Conservation (phyloP, 83 land plant species). For the Isoetes engelmannii region DNA sequence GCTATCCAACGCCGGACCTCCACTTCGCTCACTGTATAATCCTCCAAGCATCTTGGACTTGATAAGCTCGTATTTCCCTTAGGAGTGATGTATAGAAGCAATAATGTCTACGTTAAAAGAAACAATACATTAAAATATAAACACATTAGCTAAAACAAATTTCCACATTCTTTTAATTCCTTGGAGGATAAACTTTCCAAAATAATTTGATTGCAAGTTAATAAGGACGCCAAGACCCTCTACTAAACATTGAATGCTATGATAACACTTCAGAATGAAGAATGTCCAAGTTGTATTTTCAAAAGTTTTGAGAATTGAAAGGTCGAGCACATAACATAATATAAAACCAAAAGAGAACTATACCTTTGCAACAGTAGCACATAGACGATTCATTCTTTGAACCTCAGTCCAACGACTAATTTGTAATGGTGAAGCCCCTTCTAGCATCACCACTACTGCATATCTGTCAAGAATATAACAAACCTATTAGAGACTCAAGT, state of each 20-base stretch:
- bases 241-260: background rate
- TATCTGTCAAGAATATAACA: constrained; percentile 19
- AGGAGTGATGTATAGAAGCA: constrained; percentile 20
- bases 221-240: background rate
- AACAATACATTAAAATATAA: background rate
- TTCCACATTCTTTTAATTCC: too few relatives aligned
- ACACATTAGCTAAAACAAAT: background rate
- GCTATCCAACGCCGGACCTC: constrained; percentile 35
- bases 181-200: too few relatives aligned
- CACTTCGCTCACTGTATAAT: constrained; percentile 19
- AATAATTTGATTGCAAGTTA: background rate
- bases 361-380: constrained; percentile 60
- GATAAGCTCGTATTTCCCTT: constrained; percentile 3
- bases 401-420: constrained; percentile 67
- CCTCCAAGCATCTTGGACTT: constrained; percentile 9
- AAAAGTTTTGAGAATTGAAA: too few relatives aligned
- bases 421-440: constrained; percentile 28
- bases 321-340: too few relatives aligned
- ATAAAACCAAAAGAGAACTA: background rate
- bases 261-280: background rate
- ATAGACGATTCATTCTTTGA: constrained; percentile 43
- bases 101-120: constrained; percentile 16
- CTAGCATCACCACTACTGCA: constrained; percentile 48
- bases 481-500: background rate
- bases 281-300: too few relatives aligned